Conservation (phyloP, 129 eudicot genomes). For the Sambucus nigra region DNA sequence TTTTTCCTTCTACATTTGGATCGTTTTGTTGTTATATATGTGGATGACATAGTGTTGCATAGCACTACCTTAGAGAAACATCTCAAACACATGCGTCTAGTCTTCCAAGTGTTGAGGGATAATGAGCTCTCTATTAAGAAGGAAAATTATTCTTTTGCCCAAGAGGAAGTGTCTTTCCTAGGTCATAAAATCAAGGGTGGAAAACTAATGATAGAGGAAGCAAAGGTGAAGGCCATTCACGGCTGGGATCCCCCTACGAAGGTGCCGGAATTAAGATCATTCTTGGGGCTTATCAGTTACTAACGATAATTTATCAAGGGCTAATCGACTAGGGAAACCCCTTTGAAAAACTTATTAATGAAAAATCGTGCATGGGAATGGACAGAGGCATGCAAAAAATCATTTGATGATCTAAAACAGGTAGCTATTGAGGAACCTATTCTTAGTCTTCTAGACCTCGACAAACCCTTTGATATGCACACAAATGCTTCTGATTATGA, state of each 20-base stretch:
- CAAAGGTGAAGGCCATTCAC: constrained; percentile 5
- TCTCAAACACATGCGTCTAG: background rate
- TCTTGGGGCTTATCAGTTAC: constrained; percentile 2
- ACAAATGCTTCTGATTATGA: background rate
- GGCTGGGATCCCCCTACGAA: background rate
- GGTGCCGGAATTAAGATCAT: background rate
- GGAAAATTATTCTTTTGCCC: constrained; percentile 14
- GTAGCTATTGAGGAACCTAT: background rate
- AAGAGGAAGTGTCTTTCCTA: background rate
- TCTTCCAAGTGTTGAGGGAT: constrained; percentile 5
- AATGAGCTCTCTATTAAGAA: constrained; percentile 5
- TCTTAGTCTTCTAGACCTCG: background rate
- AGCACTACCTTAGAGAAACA: constrained; percentile 5
- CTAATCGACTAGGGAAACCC: background rate
- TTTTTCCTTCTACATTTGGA: constrained; percentile 1
- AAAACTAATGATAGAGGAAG: constrained; percentile 2
- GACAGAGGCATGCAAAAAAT: background rate
- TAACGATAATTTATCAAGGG: background rate
- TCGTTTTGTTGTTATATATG: constrained; percentile 10
- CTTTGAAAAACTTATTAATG: background rate
- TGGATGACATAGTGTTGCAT: background rate
- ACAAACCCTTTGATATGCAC: background rate
- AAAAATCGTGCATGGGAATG: background rate
- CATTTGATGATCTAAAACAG: constrained; percentile 1
- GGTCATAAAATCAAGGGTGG: constrained; percentile 1